Evolutionary conservation across 2,329 filamentous ascomycete species (phyloP).

Genomic region (Penicillium expansum): DNA sequence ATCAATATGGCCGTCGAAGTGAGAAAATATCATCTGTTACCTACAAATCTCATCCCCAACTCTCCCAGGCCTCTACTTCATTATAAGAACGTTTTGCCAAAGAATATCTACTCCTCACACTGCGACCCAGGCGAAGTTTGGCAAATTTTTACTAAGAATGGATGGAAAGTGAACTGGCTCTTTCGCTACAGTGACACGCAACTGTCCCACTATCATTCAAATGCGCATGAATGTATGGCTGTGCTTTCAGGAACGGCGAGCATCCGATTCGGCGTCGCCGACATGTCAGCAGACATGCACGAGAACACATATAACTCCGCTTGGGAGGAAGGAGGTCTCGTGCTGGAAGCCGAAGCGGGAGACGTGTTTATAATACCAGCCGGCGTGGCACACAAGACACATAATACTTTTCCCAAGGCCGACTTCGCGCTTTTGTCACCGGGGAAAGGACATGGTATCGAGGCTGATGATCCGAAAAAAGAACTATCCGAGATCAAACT

Average conservation of each 20-base stretch:
- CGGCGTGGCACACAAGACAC: constrained; percentile 56
- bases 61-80: no score
- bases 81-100: no score
- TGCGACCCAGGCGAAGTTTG: no score
- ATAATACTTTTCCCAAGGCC: constrained; percentile 40
- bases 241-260: constrained; percentile 54
- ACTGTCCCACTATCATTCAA: constrained; percentile 56
- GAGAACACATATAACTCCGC: constrained; percentile 14
- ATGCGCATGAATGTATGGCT: constrained; percentile 58
- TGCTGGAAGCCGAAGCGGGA: constrained; percentile 49
- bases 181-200: constrained; percentile 57
- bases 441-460: constrained; percentile 40
- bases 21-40: no score
- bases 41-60: no score
- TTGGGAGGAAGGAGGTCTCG: constrained; percentile 50
- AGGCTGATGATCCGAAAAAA: constrained; percentile 31
- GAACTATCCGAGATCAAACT: constrained; percentile 40
- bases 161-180: constrained; percentile 57
- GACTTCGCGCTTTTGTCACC: constrained; percentile 47
- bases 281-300: constrained; percentile 28
- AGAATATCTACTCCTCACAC: no score
- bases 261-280: constrained; percentile 56
- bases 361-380: constrained; percentile 61
- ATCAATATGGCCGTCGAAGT: no score
- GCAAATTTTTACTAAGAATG: constrained; percentile 48